Percentiles rank a stretch among this genome's conserved stretches.
Conservation (phyloP, 148 eudicot species). For the Polygonum aviculare region DNA sequence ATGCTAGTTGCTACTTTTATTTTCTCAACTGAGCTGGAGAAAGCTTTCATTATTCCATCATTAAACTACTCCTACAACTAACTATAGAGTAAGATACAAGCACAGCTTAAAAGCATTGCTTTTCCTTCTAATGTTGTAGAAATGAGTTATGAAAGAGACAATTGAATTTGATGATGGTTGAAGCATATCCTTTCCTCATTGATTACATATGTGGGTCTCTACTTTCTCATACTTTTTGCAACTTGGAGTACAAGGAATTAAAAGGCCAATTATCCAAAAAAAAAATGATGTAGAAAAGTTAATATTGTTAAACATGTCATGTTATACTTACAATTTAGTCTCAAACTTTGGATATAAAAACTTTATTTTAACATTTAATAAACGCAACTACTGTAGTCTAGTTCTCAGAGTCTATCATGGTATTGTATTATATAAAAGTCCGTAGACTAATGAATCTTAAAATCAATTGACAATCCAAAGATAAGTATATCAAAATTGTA, state of each 20-base stretch:
- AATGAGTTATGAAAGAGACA: background rate
- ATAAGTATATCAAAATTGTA: background rate
- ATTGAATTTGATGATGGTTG: conserved; percentile 1
- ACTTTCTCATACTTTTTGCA: background rate
- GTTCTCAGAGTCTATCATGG: no score
- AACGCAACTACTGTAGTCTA: no score
- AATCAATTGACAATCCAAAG: background rate
- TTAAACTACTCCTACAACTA: background rate
- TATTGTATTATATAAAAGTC: no score
- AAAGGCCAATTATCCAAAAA: background rate
- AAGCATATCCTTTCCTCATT: conserved; percentile 4
- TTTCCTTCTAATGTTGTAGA: background rate
- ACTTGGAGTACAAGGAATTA: background rate
- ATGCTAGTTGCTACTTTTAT: background rate
- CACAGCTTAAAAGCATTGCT: background rate
- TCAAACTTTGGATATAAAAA: no score
- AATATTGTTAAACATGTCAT: no score
- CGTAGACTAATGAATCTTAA: no score
- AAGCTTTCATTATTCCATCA: background rate
- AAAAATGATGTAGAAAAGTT: background rate
- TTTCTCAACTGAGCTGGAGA: background rate
- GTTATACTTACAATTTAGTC: no score
- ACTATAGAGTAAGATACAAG: conserved; percentile 4
- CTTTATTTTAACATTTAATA: no score
- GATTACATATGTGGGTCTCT: conserved; percentile 5